These are phyloP conservation scores for Bimuria novae-zelandiae DNA, from an alignment of 2,329 filamentous ascomycete genomes.

Conservation along the genomic window DNA sequence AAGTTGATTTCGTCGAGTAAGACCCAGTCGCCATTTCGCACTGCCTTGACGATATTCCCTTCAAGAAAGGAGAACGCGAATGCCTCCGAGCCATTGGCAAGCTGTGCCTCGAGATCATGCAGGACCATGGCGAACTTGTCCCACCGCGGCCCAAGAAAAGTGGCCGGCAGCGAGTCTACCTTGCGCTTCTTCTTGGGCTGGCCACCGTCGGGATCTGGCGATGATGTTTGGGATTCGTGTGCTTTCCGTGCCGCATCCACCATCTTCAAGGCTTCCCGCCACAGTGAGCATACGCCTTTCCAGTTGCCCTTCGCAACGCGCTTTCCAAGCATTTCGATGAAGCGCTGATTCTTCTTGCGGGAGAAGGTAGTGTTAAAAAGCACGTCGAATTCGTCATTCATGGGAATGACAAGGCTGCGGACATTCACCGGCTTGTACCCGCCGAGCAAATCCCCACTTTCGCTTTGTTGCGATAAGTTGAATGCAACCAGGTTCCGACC, in stretches of 20 bases:
- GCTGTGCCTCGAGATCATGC: conserved; percentile 78
- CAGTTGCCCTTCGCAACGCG: conserved; percentile 82
- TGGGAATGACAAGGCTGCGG: conserved; percentile 80
- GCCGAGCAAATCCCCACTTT: conserved; percentile 92
- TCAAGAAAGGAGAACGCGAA: conserved; percentile 97
- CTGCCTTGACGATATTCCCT: conserved; percentile 94
- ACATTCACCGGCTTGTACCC: conserved; percentile 96
- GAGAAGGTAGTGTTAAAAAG: conserved; percentile 89
- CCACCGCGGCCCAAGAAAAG: conserved; percentile 72
- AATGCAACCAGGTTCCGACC: conserved; percentile 89
- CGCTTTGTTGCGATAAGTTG: conserved; percentile 97
- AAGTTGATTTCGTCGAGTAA: conserved; percentile 97
- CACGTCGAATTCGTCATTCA: conserved; percentile 93
- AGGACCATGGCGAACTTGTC: conserved; percentile 75
- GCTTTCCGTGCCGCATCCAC: conserved; percentile 61
- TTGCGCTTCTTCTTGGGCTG: conserved; percentile 75
- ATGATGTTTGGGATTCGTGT: conserved; percentile 49
- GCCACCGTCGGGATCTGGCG: conserved; percentile 53
- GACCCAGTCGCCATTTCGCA: conserved; percentile 95
- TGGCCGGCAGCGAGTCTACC: conserved; percentile 57
- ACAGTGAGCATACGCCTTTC: conserved; percentile 82
- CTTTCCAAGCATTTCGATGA: conserved; percentile 79
- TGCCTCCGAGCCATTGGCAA: conserved; percentile 70
- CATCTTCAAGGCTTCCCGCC: conserved; percentile 87
- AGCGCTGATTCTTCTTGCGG: conserved; percentile 78